phyloP scores from a whole-genome alignment of 495 filamentous ascomycete species.

The Lasiosphaeria miniovina region DNA sequence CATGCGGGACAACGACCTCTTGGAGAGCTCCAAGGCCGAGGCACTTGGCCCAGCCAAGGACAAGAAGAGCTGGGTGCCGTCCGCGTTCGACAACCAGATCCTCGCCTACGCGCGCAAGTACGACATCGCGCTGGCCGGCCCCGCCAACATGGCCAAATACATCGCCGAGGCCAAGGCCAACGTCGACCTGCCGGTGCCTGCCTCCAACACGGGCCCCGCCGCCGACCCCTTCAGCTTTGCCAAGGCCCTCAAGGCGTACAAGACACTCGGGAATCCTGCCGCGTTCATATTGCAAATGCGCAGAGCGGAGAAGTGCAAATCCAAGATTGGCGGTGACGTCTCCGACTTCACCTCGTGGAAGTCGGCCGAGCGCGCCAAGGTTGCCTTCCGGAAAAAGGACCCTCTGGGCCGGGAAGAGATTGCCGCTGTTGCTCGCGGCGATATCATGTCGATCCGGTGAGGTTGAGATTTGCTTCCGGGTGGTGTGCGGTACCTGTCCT shows the following conservation, averaged over 20 bases:
- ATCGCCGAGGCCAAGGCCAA: conserved; percentile 14
- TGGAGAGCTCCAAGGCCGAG: conserved; percentile 7
- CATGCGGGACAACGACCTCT: conserved; percentile 7
- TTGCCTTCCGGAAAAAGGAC: conserved; percentile 22
- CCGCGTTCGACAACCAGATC: conserved; percentile 17
- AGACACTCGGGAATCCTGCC: conserved; percentile 2
- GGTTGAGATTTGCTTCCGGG: not conserved
- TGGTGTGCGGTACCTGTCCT: not conserved
- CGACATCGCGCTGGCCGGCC: conserved; percentile 23
- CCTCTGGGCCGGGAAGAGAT: conserved; percentile 28
- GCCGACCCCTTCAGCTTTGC: conserved; percentile 20
- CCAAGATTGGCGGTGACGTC: conserved; percentile 33
- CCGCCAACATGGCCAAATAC: conserved; percentile 27
- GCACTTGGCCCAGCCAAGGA: conserved; percentile 17
- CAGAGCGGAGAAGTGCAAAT: not conserved
- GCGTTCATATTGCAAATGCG: conserved; percentile 6
- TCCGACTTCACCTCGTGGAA: conserved; percentile 37
- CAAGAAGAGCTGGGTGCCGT: conserved; percentile 23
- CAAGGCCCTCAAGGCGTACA: conserved; percentile 20
- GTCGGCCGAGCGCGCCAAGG: conserved; percentile 20
- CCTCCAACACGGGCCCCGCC: conserved; percentile 14
- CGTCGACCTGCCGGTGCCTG: conserved; percentile 19
- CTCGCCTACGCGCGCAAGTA: conserved; percentile 25
- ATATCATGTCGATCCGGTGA: conserved; percentile 21
- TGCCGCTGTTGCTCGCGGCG: conserved; percentile 31